Evolutionary conservation across 805 yeast genomes (phyloP).

Genomic region (Kluyveromyces siamensis): DNA sequence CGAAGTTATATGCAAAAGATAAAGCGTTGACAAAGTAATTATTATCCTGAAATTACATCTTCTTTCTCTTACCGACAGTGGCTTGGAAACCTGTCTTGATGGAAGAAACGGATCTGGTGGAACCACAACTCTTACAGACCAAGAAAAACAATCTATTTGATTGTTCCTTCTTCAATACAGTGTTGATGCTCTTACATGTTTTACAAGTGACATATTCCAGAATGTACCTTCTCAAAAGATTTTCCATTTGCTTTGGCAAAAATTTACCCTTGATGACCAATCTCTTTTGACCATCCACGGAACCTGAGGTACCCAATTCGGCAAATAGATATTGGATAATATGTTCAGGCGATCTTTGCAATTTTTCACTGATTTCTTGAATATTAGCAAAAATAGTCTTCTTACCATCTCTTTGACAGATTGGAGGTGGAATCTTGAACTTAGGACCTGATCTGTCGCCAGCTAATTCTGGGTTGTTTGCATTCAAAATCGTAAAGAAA

Average conservation of each 20-base stretch:
- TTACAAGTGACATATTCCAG: slow-evolving; percentile 97
- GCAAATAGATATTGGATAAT: slow-evolving; percentile 94
- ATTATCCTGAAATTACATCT: slow-evolving; percentile 25
- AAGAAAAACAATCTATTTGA: slow-evolving; percentile 94
- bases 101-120: slow-evolving; percentile 91
- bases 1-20: background rate
- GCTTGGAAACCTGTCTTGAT: slow-evolving; percentile 99
- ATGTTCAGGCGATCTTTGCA: slow-evolving; percentile 96
- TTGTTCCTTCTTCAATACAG: slow-evolving; percentile 90
- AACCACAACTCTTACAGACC: slow-evolving; percentile 97
- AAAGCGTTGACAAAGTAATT: background rate
- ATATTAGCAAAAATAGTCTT: slow-evolving; percentile 94
- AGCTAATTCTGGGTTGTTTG: slow-evolving; percentile 96
- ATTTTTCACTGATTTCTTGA: slow-evolving; percentile 85
- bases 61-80: slow-evolving; percentile 85
- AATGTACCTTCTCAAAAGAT: slow-evolving; percentile 91
- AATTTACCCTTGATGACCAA: slow-evolving; percentile 96
- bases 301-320: slow-evolving; percentile 98
- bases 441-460: slow-evolving; percentile 91
- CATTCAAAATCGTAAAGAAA: slow-evolving; percentile 76
- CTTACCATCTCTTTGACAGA: slow-evolving; percentile 96
- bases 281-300: slow-evolving; percentile 96
- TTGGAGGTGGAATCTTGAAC: slow-evolving; percentile 95
- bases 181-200: slow-evolving; percentile 97
- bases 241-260: slow-evolving; percentile 95